Evolutionary conservation across 2,329 filamentous ascomycete genomes (phyloP), one percentile per base, ranked within the genome.

Genomic region (Xylariales sp.): DNA sequence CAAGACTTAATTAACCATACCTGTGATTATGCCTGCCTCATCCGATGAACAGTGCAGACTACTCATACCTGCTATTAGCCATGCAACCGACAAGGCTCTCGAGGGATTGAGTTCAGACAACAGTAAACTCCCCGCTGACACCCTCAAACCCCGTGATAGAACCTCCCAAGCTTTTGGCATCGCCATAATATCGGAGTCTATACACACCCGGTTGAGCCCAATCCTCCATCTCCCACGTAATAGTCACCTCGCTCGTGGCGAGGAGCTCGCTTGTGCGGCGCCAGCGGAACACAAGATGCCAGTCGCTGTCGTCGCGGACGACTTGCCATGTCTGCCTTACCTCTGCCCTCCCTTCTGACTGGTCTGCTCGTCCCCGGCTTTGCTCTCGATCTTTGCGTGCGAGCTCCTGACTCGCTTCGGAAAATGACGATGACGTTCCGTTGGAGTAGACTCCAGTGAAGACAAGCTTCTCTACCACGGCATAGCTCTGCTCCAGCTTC

Each of bases 261-360:
- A 87, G 63, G 3, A 89, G 50, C 5, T 72, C 73, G 57, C 81
- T 87, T 3, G 78, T 84, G 40, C 88, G 73, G 59, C 78, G 76
- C 90, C 90, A 96, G 37, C 78, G 74, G 57, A 84, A 95, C 12
- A 89, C 72, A 16, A 95, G 64, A 51, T 80, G 76, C 90, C 90
- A 96, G 59, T 96, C 89, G 8, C 67, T 70, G 56, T 96, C 90
- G 52, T 79, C 77, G n/a, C 82, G 75, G 16, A 93, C 76, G 29
- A 66, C 68, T 9, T 63, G 64, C 90, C 90, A 95, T 2, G 51
- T 52, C 19, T 38, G 22, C 20, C 20, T n/a, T n/a, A n/a, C n/a
- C n/a, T n/a, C n/a, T n/a, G n/a, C n/a, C n/a, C n/a, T n/a, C n/a
- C n/a, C n/a, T n/a, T n/a, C n/a, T n/a, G n/a, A 15, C 14, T 20